phyloP scores from a whole-genome alignment of 2,329 filamentous ascomycete species.

The Myriosclerotinia duriaeana region DNA sequence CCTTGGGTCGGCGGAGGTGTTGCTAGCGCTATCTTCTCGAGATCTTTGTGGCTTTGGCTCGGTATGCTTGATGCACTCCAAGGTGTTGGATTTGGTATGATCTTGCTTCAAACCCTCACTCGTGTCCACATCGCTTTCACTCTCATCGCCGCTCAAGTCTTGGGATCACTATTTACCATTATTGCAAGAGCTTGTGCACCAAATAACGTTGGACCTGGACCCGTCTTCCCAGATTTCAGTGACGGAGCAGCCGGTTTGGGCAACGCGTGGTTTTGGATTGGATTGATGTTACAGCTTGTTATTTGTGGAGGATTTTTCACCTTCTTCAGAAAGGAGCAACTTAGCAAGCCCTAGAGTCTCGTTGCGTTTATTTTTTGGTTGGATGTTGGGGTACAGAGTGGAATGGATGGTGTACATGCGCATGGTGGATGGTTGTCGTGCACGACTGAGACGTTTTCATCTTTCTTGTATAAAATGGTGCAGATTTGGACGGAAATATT shows the following conservation, averaged over 20 bases:
- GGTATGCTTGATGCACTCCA: conserved; percentile 65
- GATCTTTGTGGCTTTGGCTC: conserved; percentile 65
- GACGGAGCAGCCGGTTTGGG: conserved; percentile 16
- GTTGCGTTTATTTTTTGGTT: conserved; percentile 14
- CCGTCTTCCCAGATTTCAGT: conserved; percentile 56
- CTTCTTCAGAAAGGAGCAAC: conserved; percentile 59
- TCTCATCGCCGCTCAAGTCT: conserved; percentile 59
- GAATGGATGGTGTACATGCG: conserved; percentile 13
- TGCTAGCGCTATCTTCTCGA: conserved; percentile 55
- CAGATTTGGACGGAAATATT: conserved; percentile 14
- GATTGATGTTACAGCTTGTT: conserved; percentile 55
- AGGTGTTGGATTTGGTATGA: conserved; percentile 67
- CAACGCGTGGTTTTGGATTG: conserved; percentile 46
- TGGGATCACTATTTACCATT: conserved; percentile 63
- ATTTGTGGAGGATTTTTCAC: conserved; percentile 58
- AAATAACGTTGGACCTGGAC: conserved; percentile 59
- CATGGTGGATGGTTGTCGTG: conserved; percentile 10
- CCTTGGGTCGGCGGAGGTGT: conserved; percentile 57
- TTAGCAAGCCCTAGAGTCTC: conserved; percentile 49
- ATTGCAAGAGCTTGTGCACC: conserved; percentile 60
- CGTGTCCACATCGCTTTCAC: conserved; percentile 64
- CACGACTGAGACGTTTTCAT: conserved; percentile 14
- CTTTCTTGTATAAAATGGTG: conserved; percentile 21
- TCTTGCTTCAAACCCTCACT: conserved; percentile 63
- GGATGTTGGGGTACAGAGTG: not conserved